Base-by-base conservation (phyloP, 2,329 filamentous ascomycete species). In the Boeremia exigua region DNA sequence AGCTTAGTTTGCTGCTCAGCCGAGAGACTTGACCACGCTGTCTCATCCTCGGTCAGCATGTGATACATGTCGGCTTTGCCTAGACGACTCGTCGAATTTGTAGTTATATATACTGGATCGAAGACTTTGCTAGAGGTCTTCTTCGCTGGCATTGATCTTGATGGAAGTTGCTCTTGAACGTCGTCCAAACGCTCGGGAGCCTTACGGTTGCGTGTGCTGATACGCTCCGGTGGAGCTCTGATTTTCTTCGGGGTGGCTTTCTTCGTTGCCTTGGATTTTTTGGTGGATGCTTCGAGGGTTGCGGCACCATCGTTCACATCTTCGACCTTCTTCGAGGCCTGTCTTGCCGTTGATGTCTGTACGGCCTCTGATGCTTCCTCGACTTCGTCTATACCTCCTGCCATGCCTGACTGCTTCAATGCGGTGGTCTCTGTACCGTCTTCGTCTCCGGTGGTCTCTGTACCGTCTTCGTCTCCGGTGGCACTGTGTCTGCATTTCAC, bases 61-160 rank as follows among this genome's bases (percentile, higher is more conserved):
- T 74, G 71, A 45, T 70, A 71, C 38, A 75, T 43, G 50, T 76
- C 72, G 14, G 64, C 67, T 45, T 71, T 72, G 6, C 48, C 65
- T 3, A 77, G 61, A 11, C 68, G 69, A 17, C 62, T 68, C 14
- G 60, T 65, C 6, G 70, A 60, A 45, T 73, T 67, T 28, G 72
- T 71, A 4, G 72, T 72, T 19, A 73, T 64, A 54, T 66, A 72
- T 48, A 62, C 45, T 0, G 73, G 68, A 11, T 72, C 65, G 46
- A 69, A 74, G 25, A 70, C 64, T 30, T 62, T 71, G 48, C 62
- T 62, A 1, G 25, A 6, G 0, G 38, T 39, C 15, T 61, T 57
- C 36, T 61, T 68, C 6, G 40, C 25, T 6, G 56, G 47, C 8
- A 38, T 10, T 19, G 54, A 27, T 44, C 61, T 64, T 6, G 47